phyloP scores from a whole-genome alignment of 768 basidiomycete genomes.

The Imleria badia region DNA sequence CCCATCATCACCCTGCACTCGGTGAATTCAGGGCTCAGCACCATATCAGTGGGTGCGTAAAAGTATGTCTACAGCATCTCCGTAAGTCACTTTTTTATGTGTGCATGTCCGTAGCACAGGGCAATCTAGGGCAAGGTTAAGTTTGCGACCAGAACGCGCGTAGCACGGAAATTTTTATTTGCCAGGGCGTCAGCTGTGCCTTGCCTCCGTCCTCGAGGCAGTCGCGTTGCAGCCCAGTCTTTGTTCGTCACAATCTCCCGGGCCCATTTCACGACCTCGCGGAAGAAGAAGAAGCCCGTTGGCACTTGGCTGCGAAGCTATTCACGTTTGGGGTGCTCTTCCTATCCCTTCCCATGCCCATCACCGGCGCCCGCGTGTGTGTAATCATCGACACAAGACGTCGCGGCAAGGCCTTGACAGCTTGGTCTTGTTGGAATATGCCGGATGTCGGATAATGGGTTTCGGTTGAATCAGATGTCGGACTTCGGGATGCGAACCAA shows the following conservation, averaged over 20 bases:
- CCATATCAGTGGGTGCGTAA: conserved; percentile 17
- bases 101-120: conserved; percentile 9
- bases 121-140: conserved; percentile 31
- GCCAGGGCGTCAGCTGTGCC: conserved; percentile 22
- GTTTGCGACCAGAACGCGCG: conserved; percentile 27
- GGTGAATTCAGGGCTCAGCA: conserved; percentile 14
- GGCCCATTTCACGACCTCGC: conserved; percentile 12
- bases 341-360: conserved; percentile 5
- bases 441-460: conserved; percentile 10
- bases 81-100: conserved; percentile 12
- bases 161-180: conserved; percentile 31
- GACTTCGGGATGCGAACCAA: conserved; percentile 5
- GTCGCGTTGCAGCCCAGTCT: conserved; percentile 27
- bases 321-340: conserved; percentile 13
- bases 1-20: conserved; percentile 2
- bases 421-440: conserved; percentile 11
- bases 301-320: conserved; percentile 9
- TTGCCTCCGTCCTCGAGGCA: conserved; percentile 36
- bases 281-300: conserved; percentile 11
- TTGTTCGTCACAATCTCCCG: conserved; percentile 18
- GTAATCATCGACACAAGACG: neutral
- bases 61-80: conserved; percentile 10
- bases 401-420: conserved; percentile 4
- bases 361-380: conserved; percentile 1
- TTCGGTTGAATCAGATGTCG: conserved; percentile 1